Base-by-base conservation (phyloP, 441 rosid genomes). In the Euphorbia corollata region DNA sequence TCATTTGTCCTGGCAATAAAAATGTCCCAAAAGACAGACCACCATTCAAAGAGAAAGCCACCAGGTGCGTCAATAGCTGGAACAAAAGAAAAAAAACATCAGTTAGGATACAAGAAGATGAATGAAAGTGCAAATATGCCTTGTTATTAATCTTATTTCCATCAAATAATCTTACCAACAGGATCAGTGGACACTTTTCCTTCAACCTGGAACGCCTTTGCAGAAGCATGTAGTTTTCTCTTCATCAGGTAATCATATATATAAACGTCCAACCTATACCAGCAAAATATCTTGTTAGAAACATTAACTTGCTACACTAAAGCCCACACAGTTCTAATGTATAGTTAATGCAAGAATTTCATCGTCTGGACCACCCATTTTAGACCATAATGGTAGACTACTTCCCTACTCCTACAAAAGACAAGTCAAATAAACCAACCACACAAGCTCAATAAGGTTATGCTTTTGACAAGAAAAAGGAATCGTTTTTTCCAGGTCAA, bases 21-120 rank as follows among this genome's bases (percentile, higher is more conserved):
- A 27, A 81, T 72, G 61, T 85, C 89, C 89, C 89, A 85, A 70
- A 85, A 85, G 50, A 83, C 86, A 61, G 86, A 85, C 87, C 90
- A 85, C 90, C 90, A 83, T 72, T 85, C 90, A 8, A 78, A 80
- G 27, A 85, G 77, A 73, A 85, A 85, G 50, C 90, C 87, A 23
- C 81, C 84, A 32, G 86, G 84, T n/a, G 84, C 81, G 72, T 85
- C 84, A 50, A 85, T 81, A 63, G 86, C 87, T 85, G 78, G 47
- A 71, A 62, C 5, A 57, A 56, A 68, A 53, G 18, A 36, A 56
- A 59, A 60, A 18, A 32, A 68, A 10, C 34, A 79, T 41, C 0
- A 41, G 23, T 54, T 9, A 62, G 59, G 65, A 51, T 20, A 58
- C 36, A 43, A 18, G 24, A 38, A 64, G 30, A 63, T 30, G 12